A percentile compares a stretch with the other conserved stretches of the same genome.
phyloP scores from a whole-genome alignment of 805 yeast species.

The Myxozyma mucilagina region DNA sequence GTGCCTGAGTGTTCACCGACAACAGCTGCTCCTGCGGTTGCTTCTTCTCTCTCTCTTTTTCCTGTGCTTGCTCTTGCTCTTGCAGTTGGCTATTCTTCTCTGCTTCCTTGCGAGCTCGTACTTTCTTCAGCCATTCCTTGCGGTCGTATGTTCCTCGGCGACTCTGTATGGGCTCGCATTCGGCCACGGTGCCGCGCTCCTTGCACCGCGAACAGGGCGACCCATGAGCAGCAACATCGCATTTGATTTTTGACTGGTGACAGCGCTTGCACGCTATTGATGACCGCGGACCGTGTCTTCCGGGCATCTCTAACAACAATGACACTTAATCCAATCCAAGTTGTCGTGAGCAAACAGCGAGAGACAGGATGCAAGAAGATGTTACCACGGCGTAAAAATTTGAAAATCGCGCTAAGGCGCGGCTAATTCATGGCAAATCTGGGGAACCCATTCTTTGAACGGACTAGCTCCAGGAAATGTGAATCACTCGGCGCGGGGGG shows the following conservation, averaged over 20 bases:
- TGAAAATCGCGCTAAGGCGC: too few relatives aligned
- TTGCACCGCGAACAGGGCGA: conserved; percentile 21
- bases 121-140: conserved; percentile 17
- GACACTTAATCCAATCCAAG: background rate
- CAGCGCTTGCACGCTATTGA: conserved; percentile 23
- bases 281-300: conserved; percentile 10
- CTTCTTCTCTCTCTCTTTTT: background rate
- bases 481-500: too few relatives aligned
- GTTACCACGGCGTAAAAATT: too few relatives aligned
- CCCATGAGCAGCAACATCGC: conserved; percentile 20
- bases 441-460: too few relatives aligned
- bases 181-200: conserved; percentile 8
- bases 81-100: too few relatives aligned
- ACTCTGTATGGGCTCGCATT: conserved; percentile 18
- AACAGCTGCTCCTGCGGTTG: background rate
- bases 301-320: background rate
- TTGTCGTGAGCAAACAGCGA: background rate
- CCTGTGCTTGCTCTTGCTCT: background rate
- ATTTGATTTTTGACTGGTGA: conserved; percentile 16
- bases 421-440: too few relatives aligned
- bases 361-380: background rate
- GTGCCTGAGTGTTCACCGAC: too few relatives aligned
- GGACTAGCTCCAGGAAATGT: too few relatives aligned
- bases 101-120: conserved; percentile 8
- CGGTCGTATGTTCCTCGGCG: conserved; percentile 24